Evolutionary conservation across 768 basidiomycete species (phyloP), one percentile per base, ranked within the genome.

Genomic region (Ramaria sp.): DNA sequence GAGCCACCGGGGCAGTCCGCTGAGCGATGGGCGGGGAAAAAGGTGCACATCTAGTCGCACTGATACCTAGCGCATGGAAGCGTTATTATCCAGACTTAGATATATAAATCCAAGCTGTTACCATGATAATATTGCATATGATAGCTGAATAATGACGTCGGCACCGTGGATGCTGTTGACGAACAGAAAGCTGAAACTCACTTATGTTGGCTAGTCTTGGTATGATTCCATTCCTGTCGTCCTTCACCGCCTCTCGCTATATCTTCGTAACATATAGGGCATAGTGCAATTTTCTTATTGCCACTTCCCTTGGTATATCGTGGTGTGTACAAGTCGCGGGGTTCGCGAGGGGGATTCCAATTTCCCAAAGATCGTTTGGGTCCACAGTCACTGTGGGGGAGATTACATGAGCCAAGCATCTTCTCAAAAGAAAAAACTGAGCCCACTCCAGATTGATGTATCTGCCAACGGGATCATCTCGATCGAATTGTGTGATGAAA

Each of bases 121-220:
- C 86, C 86, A 62, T 89, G 86, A 3, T 76, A 73, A 57, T 87
- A 87, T 61, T 88, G 87, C 81, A 90, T 78, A 62, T 90, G 88
- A 60, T 89, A 89, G 64, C 86, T 89, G 30, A 2, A 20, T 12
- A 24, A 24, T 1, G 52, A 28, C 7, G 30, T 32, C 10, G 13
- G 36, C 36, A n/a, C 50, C 30, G 39, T 55, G 18, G 30, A 24
- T 16, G 25, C n/a, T 10, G 1, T 10, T 20, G 22, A 50, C 18
- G 3, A 32, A 49, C 10, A 15, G 54, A 56, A n/a, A 51, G 20
- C 8, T 28, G 30, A 15, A 5, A 49, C 57, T 48, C 20, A 48
- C 57, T 56, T 58, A 41, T 58, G 56, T 45, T 56, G 56, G 27
- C 56, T 57, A 7, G 56, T 56, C 56, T 58, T 58, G 18, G 57